Percentiles rank a stretch among this genome's conserved stretches.
phyloP scores from a whole-genome alignment of 148 eudicot genomes.

The Heliosperma pusillum region DNA sequence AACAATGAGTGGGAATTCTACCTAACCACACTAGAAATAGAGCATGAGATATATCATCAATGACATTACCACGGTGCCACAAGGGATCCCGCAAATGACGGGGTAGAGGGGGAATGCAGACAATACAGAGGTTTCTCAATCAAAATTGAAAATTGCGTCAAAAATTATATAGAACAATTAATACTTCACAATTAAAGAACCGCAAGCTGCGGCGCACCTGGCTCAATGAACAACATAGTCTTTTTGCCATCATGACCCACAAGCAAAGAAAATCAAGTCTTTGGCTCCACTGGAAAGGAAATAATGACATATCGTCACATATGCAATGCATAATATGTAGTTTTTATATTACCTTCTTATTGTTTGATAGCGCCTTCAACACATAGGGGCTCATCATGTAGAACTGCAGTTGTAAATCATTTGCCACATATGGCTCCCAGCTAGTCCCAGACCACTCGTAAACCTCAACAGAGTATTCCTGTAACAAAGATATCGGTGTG shows the following conservation, averaged over 20 bases:
- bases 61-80: neutral
- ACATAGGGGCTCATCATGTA: conserved; percentile 98
- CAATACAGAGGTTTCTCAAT: too few relatives aligned
- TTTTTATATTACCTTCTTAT: conserved; percentile 29
- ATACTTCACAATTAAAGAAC: neutral
- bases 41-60: neutral
- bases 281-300: neutral
- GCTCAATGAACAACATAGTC: neutral
- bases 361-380: conserved; percentile 62
- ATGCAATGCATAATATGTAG: too few relatives aligned
- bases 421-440: conserved; percentile 78
- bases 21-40: neutral
- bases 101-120: too few relatives aligned
- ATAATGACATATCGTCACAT: too few relatives aligned
- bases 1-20: neutral
- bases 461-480: conserved; percentile 83
- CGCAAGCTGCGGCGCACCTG: too few relatives aligned
- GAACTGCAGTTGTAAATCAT: conserved; percentile 65
- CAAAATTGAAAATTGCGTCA: neutral
- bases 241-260: neutral
- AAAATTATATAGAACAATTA: too few relatives aligned
- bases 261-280: neutral
- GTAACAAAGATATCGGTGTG: conserved; percentile 17
- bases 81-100: neutral
- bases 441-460: conserved; percentile 84